Base-by-base conservation (phyloP, 495 filamentous ascomycete genomes). In the Aspergillus panamensis region DNA sequence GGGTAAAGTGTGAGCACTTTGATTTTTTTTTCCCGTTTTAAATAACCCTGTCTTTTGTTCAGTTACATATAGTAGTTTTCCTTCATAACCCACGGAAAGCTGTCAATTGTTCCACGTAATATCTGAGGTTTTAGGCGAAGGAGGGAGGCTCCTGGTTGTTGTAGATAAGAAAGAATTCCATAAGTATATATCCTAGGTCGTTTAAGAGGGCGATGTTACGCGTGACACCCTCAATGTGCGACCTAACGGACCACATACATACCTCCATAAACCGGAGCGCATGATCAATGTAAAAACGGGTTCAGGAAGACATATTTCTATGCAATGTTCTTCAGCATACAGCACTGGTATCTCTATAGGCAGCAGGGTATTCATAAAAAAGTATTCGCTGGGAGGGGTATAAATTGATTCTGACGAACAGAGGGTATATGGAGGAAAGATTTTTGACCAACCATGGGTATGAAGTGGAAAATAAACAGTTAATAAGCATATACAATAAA, bases 1-100 rank as follows among this genome's bases (percentile, higher is more conserved):
- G 66, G 70, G 63, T 58, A 58, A 59, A 70, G 71, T 69, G 65
- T 62, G 62, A 63, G 69, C 54, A 55, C 63, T 66, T 57, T 69
- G 56, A 32, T 19, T 45, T 48, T 48, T n/a, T 7, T 43, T 42
- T 39, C 10, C 49, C 39, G 14, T 7, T 50, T 42, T 5, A n/a
- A 58, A 19, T 13, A 53, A 25, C 9, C 12, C 25, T 29, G 2
- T 47, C 37, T 51, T 10, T 42, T 37, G 16, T 31, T 19, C 13
- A n/a, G 8, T 14, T 16, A 14, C 12, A 30, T n/a, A 12, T 10
- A 14, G 47, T 30, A 13, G 47, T 5, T 30, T 20, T 12, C 14
- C 14, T 39, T 39, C 10, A 39, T 39, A 3, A 39, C 10, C 10
- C 35, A 39, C 35, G 2, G 35, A 39, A 39, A 5, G 10, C 35